A percentile compares a stretch with the other conserved stretches of the same genome.
Evolutionary conservation across 2,329 filamentous ascomycete genomes (phyloP).

Genomic region (Fusarium protoensiforme): DNA sequence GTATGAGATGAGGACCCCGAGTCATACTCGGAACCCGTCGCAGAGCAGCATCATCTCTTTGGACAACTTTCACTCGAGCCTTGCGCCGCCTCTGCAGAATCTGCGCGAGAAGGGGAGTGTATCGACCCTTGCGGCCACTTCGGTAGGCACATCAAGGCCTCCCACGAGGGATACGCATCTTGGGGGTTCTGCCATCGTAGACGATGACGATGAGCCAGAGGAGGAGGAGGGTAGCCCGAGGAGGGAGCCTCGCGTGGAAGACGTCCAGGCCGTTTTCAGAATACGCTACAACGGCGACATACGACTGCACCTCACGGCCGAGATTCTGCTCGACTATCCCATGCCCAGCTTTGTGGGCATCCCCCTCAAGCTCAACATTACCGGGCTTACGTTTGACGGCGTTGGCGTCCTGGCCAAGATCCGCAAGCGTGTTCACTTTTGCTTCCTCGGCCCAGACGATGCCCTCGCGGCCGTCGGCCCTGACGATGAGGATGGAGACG

Average conservation of each 20-base stretch:
- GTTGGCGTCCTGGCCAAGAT: conserved; percentile 94
- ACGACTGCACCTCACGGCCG: conserved; percentile 87
- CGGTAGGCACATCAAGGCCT: conserved; percentile 64
- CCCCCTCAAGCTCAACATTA: conserved; percentile 93
- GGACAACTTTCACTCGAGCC: conserved; percentile 50
- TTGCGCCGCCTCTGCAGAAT: conserved; percentile 55
- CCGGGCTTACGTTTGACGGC: conserved; percentile 93
- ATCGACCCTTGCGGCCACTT: conserved; percentile 69
- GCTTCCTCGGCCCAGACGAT: conserved; percentile 93
- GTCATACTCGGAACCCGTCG: conserved; percentile 57
- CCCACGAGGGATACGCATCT: conserved; percentile 64
- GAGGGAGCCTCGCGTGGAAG: conserved; percentile 81
- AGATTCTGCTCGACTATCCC: conserved; percentile 96
- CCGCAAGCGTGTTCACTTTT: conserved; percentile 88
- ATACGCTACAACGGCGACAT: conserved; percentile 91
- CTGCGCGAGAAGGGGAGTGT: conserved; percentile 71
- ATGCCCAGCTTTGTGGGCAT: conserved; percentile 99
- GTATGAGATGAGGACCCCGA: conserved; percentile 26
- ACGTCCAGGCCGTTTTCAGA: conserved; percentile 92
- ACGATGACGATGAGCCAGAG: conserved; percentile 49
- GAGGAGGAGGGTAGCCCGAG: conserved; percentile 47
- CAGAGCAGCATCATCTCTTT: conserved; percentile 59
- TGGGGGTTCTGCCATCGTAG: conserved; percentile 52
- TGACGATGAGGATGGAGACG: conserved; percentile 50
- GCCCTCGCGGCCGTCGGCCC: conserved; percentile 76